Evolutionary conservation across 352 stramenopile genomes (phyloP), one percentile per base, ranked within the genome.

Genomic region (Globisporangium spiculum): DNA sequence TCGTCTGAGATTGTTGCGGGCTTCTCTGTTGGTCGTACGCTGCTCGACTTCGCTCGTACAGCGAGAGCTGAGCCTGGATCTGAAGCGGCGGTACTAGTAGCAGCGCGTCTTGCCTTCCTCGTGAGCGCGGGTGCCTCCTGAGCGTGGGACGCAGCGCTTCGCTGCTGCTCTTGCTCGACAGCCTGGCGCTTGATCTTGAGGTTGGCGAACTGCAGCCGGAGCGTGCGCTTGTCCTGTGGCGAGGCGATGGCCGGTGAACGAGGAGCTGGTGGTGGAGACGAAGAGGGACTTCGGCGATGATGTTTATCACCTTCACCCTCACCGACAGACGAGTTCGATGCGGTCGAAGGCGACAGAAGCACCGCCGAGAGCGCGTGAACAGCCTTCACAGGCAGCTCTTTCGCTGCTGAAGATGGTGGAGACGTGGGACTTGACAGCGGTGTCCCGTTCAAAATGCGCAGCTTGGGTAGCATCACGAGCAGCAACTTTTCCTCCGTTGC

Each of bases 401-500:
- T 41, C 36, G 36, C 14, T 30, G 32, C 41, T 64, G 14, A 16
- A 22, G 74, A 48, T 8, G 67, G 72, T 14, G 68, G 70, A 27
- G 27, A 67, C 44, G 27, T 27, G 6, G 66, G 69, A 9, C 58
- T 41, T 1, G 50, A 60, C 4, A 75, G 54, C 10, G 83, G 75
- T 4, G 66, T 80, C 0, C 76, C 84, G 50, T 93, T 93, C 16
- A 93, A 71, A 63, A 90, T 86, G 0, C 77, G 73, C 9, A 93
- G 71, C 65, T 69, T 68, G 0, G 84, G 83, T 4, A 93, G 73
- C 76, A 89, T 86, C 44, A 78, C 70, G 7, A 80, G 70, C 9
- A 93, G 54, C 20, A 90, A 59, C 27, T 80, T 77, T 53, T 93
- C 83, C 10, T 89, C 75, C 5, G 76, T 73, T 34, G 75, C 60